Conservation (phyloP, 768 basidiomycete genomes). For the Mrakia gelida region DNA sequence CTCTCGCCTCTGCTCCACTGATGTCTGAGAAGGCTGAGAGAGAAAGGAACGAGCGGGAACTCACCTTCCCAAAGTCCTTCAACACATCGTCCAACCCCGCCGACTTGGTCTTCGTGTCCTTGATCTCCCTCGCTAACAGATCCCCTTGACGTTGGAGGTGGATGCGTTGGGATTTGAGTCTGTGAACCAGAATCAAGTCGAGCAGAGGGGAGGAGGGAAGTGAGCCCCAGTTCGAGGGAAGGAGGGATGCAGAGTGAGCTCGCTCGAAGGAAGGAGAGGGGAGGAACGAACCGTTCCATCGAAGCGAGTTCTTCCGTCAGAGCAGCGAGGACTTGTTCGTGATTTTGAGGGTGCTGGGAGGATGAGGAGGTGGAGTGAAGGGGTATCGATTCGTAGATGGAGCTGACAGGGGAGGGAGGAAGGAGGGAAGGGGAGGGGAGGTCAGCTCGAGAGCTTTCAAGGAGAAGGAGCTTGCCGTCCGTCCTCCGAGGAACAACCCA, state of each 20-base stretch:
- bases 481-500: background rate
- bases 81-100: background rate
- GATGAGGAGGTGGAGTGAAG: background rate
- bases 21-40: background rate
- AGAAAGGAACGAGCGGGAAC: background rate
- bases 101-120: background rate
- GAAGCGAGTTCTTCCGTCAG: constrained; percentile 1
- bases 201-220: no score
- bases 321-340: constrained; percentile 10
- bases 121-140: background rate
- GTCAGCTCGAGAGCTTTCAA: background rate
- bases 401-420: background rate
- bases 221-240: background rate
- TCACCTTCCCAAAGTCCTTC: constrained; percentile 3
- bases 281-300: background rate
- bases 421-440: background rate
- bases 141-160: background rate
- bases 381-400: constrained; percentile 14
- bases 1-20: background rate
- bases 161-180: background rate
- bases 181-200: background rate
- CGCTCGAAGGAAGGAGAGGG: background rate
- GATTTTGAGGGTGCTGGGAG: no score
- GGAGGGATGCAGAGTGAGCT: background rate
- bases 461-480: background rate